Base-by-base conservation (phyloP, 768 basidiomycete species). In the Imleria badia region DNA sequence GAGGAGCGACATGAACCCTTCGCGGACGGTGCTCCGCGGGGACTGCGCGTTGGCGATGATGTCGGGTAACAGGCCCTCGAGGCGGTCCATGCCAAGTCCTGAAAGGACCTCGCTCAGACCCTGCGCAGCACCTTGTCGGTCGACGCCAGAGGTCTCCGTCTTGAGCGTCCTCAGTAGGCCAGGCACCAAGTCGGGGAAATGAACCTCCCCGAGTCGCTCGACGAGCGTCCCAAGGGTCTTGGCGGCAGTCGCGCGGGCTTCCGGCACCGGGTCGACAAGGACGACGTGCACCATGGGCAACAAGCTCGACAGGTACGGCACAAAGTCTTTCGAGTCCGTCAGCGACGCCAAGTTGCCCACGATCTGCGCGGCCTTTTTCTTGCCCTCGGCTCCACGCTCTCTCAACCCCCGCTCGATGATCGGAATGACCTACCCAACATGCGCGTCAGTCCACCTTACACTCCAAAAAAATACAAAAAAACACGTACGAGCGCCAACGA, bases 1-100 rank as follows among this genome's bases (percentile, higher is more conserved):
- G 34, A 99, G 84, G 13, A 98, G 78, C 0, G 95, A 97, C 87
- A 99, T 98, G 78, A 98, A 98, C 11, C 97, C 97, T 78, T 98
- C 97, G 34, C 94, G 84, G 39, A 98, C 90, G 26, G 94, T 95
- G 23, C 94, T 81, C 11, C 92, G 79, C 2, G 93, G 89, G 44
- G 92, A 95, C 61, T 90, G 85, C 3, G 94, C 91, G 67, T 93
- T 98, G 29, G 81, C 82, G 58, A 99, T 87, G 66, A 99, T 94
- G 61, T 96, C 93, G 0, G 97, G 97, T 3, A 98, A 79, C 2
- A 99, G 78, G 7, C 91, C 89, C 67, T 99, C 97, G 59, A 99
- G 80, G 43, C 94, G 82, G 58, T 98, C 95, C 89, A 97, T 95
- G n/a, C 97, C 97, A 30, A 98, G 83, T 19, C 94, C 95, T 3